Evolutionary conservation across 371 early-diverging fungal species (phyloP).

Genomic region (Rhizopus delemar): DNA sequence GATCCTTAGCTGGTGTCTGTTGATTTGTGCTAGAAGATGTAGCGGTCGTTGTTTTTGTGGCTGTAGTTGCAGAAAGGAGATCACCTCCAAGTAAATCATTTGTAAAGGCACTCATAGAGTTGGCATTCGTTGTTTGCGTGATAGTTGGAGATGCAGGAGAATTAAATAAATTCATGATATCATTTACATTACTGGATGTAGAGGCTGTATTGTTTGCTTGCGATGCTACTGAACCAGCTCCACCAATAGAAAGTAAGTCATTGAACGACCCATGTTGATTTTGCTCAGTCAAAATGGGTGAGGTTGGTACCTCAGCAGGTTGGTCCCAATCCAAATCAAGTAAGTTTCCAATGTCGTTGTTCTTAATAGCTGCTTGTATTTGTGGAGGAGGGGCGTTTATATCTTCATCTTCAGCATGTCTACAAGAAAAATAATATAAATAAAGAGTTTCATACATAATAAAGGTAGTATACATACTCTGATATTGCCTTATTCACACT

Average conservation of each 20-base stretch:
- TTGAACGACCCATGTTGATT: slow-evolving; percentile 19
- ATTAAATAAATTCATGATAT: slow-evolving; percentile 42
- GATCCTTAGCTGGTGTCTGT: slow-evolving; percentile 24
- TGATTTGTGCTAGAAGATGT: neutral
- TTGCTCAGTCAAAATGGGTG: slow-evolving; percentile 32
- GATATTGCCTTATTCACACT: slow-evolving; percentile 49
- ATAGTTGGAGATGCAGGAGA: slow-evolving; percentile 14
- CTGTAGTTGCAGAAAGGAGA: neutral
- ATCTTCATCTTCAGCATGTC: slow-evolving; percentile 56
- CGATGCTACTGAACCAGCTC: slow-evolving; percentile 7
- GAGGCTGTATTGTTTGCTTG: slow-evolving; percentile 9
- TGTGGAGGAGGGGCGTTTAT: slow-evolving; percentile 52
- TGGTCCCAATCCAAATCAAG: slow-evolving; percentile 57
- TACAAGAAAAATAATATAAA: slow-evolving; percentile 16
- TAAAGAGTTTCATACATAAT: neutral
- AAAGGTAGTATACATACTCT: slow-evolving; percentile 41
- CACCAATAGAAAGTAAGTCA: slow-evolving; percentile 40
- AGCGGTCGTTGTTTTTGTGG: neutral
- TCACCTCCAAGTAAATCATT: slow-evolving; percentile 23
- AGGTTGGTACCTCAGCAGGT: slow-evolving; percentile 26
- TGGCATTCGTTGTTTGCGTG: slow-evolving; percentile 13
- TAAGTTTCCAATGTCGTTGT: slow-evolving; percentile 56
- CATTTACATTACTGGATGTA: slow-evolving; percentile 26
- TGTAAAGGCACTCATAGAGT: slow-evolving; percentile 12
- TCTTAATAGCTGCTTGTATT: slow-evolving; percentile 58